phyloP scores from a whole-genome alignment of 495 filamentous ascomycete genomes.

The Podospora fimiseda region DNA sequence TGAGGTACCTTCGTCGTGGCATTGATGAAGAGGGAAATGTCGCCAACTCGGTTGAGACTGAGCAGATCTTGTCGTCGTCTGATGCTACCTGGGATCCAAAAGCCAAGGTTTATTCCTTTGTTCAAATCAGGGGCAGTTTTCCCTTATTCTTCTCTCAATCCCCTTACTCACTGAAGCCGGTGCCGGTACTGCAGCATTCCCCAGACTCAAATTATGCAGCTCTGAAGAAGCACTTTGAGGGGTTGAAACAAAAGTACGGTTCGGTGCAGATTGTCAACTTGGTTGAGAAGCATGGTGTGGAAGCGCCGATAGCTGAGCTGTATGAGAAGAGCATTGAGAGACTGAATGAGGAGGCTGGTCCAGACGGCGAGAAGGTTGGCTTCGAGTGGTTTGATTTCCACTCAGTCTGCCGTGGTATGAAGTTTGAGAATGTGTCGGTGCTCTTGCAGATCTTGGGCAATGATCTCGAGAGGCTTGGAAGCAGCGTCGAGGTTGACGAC shows the following conservation, averaged over 20 bases:
- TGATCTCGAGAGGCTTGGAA: slow-evolving; percentile 58
- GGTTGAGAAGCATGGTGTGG: slow-evolving; percentile 78
- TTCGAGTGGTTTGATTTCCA: slow-evolving; percentile 99
- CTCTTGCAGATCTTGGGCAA: slow-evolving; percentile 63
- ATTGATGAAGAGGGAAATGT: slow-evolving; percentile 80
- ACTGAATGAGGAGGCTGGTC: slow-evolving; percentile 56
- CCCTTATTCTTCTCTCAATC: slow-evolving; percentile 90
- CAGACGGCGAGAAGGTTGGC: slow-evolving; percentile 42
- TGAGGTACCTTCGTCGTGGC: slow-evolving; percentile 87
- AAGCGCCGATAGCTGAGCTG: slow-evolving; percentile 67
- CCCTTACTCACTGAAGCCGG: slow-evolving; percentile 85
- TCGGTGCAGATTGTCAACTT: slow-evolving; percentile 71
- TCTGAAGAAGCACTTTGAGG: slow-evolving; percentile 70
- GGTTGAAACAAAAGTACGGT: slow-evolving; percentile 61
- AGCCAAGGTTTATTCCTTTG: slow-evolving; percentile 68
- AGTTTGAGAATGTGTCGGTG: slow-evolving; percentile 83
- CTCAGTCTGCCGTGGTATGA: slow-evolving; percentile 84
- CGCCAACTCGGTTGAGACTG: slow-evolving; percentile 90
- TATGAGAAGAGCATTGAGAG: slow-evolving; percentile 60
- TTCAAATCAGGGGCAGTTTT: slow-evolving; percentile 82
- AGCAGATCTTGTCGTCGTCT: slow-evolving; percentile 73
- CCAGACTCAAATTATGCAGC: slow-evolving; percentile 67
- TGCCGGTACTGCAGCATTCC: slow-evolving; percentile 74
- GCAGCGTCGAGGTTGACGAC: slow-evolving; percentile 51
- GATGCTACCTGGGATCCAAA: slow-evolving; percentile 49